These are phyloP conservation scores for Candida neerlandica DNA, from an alignment of 1,139 yeast species.

Conservation along the genomic window DNA sequence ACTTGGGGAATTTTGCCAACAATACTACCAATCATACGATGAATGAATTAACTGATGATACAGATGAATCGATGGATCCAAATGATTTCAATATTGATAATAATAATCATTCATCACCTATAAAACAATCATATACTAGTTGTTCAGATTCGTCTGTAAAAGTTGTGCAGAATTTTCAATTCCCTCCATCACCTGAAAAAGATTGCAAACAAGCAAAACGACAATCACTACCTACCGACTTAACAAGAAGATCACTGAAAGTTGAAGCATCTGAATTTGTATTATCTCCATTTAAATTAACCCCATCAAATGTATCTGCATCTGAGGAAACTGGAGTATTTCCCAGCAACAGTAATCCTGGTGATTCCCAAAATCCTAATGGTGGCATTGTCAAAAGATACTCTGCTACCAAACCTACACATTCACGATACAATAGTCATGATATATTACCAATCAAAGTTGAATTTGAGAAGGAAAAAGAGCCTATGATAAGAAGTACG, in stretches of 20 bases:
- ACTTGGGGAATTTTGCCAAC: constrained; percentile 9
- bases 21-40: constrained; percentile 22
- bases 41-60: constrained; percentile 28
- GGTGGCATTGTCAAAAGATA: constrained; percentile 20
- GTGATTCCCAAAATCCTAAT: not conserved
- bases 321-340: constrained; percentile 5
- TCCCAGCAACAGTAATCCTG: not conserved
- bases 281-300: constrained; percentile 45
- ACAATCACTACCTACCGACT: constrained; percentile 39
- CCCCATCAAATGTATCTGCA: constrained; percentile 17
- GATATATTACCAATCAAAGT: constrained; percentile 49
- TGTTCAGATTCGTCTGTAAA: constrained; percentile 24
- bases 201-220: constrained; percentile 28
- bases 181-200: constrained; percentile 25
- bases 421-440: constrained; percentile 47
- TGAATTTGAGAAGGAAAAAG: constrained; percentile 37
- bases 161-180: constrained; percentile 27
- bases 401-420: constrained; percentile 36
- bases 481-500: constrained; percentile 24
- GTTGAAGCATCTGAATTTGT: constrained; percentile 36
- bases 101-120: constrained; percentile 28
- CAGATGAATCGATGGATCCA: constrained; percentile 18
- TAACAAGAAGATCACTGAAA: constrained; percentile 22
- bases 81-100: constrained; percentile 5
- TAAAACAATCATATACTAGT: constrained; percentile 17